These are phyloP conservation scores for Pseudoscleropodium purum DNA, from an alignment of 225 moss, liverwort and hornwort species.

Conservation along the genomic window DNA sequence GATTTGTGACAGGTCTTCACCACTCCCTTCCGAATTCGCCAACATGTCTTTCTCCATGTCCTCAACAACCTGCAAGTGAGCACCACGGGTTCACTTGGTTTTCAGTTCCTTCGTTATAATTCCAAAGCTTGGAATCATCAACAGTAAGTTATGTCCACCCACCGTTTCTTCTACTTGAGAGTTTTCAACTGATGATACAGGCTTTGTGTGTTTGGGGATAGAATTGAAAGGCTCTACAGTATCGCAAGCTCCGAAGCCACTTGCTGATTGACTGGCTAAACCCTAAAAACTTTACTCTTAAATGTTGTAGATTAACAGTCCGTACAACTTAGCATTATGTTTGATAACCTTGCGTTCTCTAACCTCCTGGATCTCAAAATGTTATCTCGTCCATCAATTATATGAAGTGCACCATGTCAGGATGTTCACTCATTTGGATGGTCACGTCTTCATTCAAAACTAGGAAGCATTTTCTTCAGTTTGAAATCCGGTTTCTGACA, in stretches of 20 bases:
- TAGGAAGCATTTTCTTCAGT: background rate
- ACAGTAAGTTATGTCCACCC: too few relatives aligned
- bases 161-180: too few relatives aligned
- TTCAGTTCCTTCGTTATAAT: background rate
- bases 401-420: background rate
- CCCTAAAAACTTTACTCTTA: too few relatives aligned
- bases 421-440: background rate
- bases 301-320: too few relatives aligned
- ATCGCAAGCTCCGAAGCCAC: too few relatives aligned
- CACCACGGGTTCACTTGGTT: background rate
- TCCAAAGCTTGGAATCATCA: background rate
- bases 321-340: too few relatives aligned
- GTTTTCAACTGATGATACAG: too few relatives aligned
- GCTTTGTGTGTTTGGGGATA: too few relatives aligned
- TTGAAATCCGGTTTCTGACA: accelerated
- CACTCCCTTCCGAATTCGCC: constrained; percentile 24
- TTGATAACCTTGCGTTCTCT: background rate
- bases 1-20: constrained; percentile 5
- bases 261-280: too few relatives aligned
- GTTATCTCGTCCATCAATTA: background rate
- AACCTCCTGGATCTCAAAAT: background rate
- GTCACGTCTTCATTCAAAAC: background rate
- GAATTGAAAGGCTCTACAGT: too few relatives aligned
- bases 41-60: constrained; percentile 31
- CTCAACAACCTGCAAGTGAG: constrained; percentile 24